Conservation (phyloP, 2,329 filamentous ascomycete species). For the Camillea tinctor region DNA sequence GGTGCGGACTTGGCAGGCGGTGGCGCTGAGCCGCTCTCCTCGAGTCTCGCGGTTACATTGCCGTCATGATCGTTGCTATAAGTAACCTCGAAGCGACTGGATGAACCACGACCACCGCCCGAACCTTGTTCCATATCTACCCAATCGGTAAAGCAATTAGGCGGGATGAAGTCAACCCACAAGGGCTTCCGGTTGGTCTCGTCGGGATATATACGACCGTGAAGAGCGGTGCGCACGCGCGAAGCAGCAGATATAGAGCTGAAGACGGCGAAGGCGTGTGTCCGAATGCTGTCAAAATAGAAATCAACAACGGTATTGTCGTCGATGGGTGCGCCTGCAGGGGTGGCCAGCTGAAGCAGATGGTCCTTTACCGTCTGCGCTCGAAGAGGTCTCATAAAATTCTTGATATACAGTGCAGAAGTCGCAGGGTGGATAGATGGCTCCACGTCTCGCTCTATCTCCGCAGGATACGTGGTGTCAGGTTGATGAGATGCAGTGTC, state of each 20-base stretch:
- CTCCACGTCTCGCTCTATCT: slow-evolving; percentile 36
- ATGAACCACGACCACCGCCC: slow-evolving; percentile 41
- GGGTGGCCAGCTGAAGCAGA: slow-evolving; percentile 65
- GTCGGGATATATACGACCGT: slow-evolving; percentile 80
- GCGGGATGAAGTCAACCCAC: slow-evolving; percentile 87
- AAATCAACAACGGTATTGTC: slow-evolving; percentile 63
- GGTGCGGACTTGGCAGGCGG: slow-evolving; percentile 15
- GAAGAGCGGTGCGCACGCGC: slow-evolving; percentile 72
- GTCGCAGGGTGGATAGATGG: slow-evolving; percentile 72
- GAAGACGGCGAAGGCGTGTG: slow-evolving; percentile 82
- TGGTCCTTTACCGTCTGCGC: slow-evolving; percentile 65
- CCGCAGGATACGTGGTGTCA: slow-evolving; percentile 13
- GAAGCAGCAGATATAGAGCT: slow-evolving; percentile 67
- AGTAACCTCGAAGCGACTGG: slow-evolving; percentile 66
- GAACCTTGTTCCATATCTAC: slow-evolving; percentile 63
- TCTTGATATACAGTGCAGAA: slow-evolving; percentile 79
- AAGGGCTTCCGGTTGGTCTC: slow-evolving; percentile 81
- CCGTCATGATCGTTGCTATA: slow-evolving; percentile 62
- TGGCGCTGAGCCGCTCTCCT: slow-evolving; percentile 41
- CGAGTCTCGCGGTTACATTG: slow-evolving; percentile 54
- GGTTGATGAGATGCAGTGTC: slow-evolving; percentile 20
- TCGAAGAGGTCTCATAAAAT: slow-evolving; percentile 85
- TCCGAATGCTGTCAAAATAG: slow-evolving; percentile 81
- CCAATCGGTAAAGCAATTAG: slow-evolving; percentile 71
- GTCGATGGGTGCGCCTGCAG: slow-evolving; percentile 49